These are phyloP conservation scores for Viola odorata DNA, from an alignment of 345 rosid species.

Conservation along the genomic window DNA sequence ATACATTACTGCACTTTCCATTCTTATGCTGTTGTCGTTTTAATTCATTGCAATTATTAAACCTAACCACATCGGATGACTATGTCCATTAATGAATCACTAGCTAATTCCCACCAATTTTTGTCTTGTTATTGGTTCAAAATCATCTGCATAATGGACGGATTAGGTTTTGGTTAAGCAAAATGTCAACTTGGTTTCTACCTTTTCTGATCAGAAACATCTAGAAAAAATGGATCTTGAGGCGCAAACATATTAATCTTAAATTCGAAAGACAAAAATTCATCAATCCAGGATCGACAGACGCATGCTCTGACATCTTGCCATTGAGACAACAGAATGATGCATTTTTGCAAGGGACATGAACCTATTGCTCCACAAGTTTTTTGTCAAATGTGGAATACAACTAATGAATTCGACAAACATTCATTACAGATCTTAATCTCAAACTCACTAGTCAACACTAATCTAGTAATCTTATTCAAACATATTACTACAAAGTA, in stretches of 20 bases:
- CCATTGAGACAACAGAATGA: conserved; percentile 3
- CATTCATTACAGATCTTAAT: no score
- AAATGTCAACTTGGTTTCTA: no score
- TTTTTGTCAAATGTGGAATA: no score
- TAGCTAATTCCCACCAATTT: not conserved
- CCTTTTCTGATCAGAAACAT: no score
- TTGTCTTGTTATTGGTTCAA: no score
- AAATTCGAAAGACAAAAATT: not conserved
- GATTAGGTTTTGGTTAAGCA: not conserved
- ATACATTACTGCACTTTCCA: conserved; percentile 4
- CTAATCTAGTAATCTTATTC: no score
- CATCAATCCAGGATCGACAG: conserved; percentile 4
- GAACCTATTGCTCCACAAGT: no score
- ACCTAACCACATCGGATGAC: conserved; percentile 25
- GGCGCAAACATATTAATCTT: no score
- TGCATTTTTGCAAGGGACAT: not conserved
- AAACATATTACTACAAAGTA: no score
- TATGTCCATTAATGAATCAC: conserved; percentile 15
- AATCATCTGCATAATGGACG: not conserved
- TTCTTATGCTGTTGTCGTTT: not conserved
- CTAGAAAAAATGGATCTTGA: no score
- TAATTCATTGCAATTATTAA: conserved; percentile 23
- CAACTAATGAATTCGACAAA: no score
- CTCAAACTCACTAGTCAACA: no score
- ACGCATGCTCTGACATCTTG: conserved; percentile 6